Evolutionary conservation across 768 basidiomycete species (phyloP).

Genomic region (Antrodiella citrinella): DNA sequence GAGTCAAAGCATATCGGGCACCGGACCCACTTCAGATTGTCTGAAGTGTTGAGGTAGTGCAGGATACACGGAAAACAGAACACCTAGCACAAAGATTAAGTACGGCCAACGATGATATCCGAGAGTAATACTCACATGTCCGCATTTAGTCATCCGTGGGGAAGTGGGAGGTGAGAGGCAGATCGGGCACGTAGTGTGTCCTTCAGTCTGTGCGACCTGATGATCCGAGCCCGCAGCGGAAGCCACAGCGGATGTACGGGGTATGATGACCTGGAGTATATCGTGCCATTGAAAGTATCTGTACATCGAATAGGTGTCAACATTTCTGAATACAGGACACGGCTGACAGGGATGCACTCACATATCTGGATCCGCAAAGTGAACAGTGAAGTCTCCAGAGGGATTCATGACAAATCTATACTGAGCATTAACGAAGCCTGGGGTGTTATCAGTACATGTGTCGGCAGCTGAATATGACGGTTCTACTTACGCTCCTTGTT

Average conservation of each 20-base stretch:
- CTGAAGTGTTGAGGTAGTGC: conserved; percentile 79
- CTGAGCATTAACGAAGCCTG: conserved; percentile 93
- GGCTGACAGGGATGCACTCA: too few relatives aligned
- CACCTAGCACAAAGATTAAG: conserved; percentile 41
- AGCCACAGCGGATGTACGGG: conserved; percentile 69
- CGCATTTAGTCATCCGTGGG: conserved; percentile 93
- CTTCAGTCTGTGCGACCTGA: conserved; percentile 40
- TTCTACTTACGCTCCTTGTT: conserved; percentile 84
- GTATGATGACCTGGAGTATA: conserved; percentile 90
- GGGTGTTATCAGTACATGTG: conserved; percentile 2
- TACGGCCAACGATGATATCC: conserved; percentile 1
- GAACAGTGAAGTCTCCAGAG: conserved; percentile 83
- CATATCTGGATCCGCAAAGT: conserved; percentile 98
- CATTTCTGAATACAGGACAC: too few relatives aligned
- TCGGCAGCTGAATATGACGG: conserved; percentile 7
- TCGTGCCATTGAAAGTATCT: conserved; percentile 97
- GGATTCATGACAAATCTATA: conserved; percentile 96
- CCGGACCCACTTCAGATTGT: conserved; percentile 77
- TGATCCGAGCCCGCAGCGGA: conserved; percentile 46
- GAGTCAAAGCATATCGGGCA: conserved; percentile 98
- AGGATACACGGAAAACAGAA: conserved; percentile 94
- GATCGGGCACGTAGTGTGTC: conserved; percentile 81
- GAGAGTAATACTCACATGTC: conserved; percentile 73
- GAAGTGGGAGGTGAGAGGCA: conserved; percentile 88
- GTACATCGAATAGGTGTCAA: too few relatives aligned